A percentile compares a stretch with the other conserved stretches of the same genome.
phyloP scores from a whole-genome alignment of 371 early-diverging fungal genomes.

The Chytridiales sp. region DNA sequence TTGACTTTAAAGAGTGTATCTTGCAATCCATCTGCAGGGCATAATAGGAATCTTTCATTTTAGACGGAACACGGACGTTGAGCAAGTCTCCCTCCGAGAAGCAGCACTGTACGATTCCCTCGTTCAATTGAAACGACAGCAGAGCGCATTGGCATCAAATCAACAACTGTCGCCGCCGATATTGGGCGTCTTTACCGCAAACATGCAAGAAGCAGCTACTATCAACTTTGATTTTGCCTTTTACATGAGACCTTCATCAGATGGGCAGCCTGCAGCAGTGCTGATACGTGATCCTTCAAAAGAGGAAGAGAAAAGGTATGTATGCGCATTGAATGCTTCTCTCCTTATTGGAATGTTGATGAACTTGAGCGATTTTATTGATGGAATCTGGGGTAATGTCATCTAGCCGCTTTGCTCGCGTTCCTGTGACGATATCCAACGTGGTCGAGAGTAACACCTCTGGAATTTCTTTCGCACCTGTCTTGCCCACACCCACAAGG shows the following conservation, averaged over 20 bases:
- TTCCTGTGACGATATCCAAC: slow-evolving; percentile 4
- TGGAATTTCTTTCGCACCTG: neutral
- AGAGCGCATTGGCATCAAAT: neutral
- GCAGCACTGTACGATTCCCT: slow-evolving; percentile 1
- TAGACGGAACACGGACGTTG: neutral
- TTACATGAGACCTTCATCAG: neutral
- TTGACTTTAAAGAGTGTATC: neutral
- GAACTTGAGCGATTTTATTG: neutral
- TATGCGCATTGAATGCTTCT: neutral
- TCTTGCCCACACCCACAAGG: neutral
- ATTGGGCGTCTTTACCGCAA: neutral
- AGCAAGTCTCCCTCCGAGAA: neutral
- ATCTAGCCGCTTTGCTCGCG: neutral
- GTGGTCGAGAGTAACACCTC: slow-evolving; percentile 1
- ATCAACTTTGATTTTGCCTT: slow-evolving; percentile 4
- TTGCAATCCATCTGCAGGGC: neutral
- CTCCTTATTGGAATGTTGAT: neutral
- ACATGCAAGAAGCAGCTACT: neutral
- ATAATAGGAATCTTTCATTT: neutral
- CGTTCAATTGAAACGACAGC: neutral
- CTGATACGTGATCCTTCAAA: too few relatives aligned
- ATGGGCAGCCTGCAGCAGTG: too few relatives aligned
- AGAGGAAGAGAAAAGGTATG: too few relatives aligned
- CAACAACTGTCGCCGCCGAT: too few relatives aligned
- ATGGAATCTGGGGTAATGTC: too few relatives aligned